Evolutionary conservation across 495 filamentous ascomycete genomes (phyloP).

Genomic region (Aspergillus saccharolyticus): DNA sequence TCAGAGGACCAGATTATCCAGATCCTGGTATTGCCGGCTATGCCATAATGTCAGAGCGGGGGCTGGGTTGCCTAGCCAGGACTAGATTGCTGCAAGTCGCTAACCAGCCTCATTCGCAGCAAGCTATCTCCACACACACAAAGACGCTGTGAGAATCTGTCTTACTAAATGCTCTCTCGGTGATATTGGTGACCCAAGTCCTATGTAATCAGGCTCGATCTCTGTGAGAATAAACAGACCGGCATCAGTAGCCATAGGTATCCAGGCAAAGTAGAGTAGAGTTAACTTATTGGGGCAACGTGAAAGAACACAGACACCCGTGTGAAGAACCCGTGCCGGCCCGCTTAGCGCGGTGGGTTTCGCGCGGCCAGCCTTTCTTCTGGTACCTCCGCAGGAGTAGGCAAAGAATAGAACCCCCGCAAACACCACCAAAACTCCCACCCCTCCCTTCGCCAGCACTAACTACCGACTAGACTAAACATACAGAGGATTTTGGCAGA

Average conservation of each 20-base stretch:
- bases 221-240: not conserved
- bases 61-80: not conserved
- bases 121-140: not conserved
- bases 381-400: conserved; percentile 2
- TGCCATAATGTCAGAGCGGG: not conserved
- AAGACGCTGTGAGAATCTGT: no score
- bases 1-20: not conserved
- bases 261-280: not conserved
- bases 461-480: not conserved
- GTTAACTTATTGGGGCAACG: not conserved
- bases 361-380: not conserved
- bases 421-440: no score
- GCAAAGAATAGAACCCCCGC: not conserved
- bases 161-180: not conserved
- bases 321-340: conserved; percentile 1
- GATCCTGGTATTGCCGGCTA: not conserved
- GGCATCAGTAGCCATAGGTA: not conserved
- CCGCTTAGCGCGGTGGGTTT: conserved; percentile 1
- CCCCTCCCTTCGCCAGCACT: not conserved
- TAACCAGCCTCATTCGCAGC: not conserved
- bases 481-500: not conserved
- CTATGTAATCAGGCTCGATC: not conserved
- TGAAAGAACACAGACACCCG: not conserved
- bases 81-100: not conserved
- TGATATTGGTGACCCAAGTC: not conserved